Evolutionary conservation across 106 monocot species (phyloP).

Genomic region (Ottelia alismoides): DNA sequence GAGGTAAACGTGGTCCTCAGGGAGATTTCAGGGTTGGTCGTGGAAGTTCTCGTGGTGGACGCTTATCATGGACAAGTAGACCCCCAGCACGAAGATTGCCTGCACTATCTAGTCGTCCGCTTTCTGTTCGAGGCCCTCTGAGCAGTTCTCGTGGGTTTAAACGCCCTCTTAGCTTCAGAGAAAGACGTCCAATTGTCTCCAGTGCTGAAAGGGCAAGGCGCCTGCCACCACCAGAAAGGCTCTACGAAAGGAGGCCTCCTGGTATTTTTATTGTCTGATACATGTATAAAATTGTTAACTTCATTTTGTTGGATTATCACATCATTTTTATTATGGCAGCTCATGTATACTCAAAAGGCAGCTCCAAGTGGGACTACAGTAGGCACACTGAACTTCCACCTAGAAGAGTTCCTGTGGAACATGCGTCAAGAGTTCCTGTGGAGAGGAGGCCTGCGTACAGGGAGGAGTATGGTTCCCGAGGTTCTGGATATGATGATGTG

Average conservation of each 20-base stretch:
- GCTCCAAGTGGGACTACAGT: constrained; percentile 51
- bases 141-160: constrained; percentile 23
- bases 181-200: constrained; percentile 35
- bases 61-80: constrained; percentile 24
- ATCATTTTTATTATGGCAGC: constrained; percentile 19
- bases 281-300: background rate
- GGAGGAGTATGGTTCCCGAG: constrained; percentile 60
- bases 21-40: constrained; percentile 43
- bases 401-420: constrained; percentile 45
- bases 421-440: constrained; percentile 33
- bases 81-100: constrained; percentile 31
- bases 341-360: constrained; percentile 43
- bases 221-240: constrained; percentile 59
- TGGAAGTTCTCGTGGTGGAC: constrained; percentile 15
- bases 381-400: constrained; percentile 43
- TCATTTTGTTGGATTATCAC: background rate
- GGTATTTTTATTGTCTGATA: constrained; percentile 10
- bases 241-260: constrained; percentile 61
- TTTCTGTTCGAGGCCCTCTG: constrained; percentile 18
- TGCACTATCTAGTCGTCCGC: constrained; percentile 17
- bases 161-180: constrained; percentile 36
- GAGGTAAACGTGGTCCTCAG: constrained; percentile 37
- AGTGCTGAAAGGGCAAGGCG: constrained; percentile 43
- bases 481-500: constrained; percentile 50
- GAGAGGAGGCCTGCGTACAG: constrained; percentile 54